These are phyloP conservation scores for Malus fusca DNA, from an alignment of 306 rosid species.

Conservation along the genomic window DNA sequence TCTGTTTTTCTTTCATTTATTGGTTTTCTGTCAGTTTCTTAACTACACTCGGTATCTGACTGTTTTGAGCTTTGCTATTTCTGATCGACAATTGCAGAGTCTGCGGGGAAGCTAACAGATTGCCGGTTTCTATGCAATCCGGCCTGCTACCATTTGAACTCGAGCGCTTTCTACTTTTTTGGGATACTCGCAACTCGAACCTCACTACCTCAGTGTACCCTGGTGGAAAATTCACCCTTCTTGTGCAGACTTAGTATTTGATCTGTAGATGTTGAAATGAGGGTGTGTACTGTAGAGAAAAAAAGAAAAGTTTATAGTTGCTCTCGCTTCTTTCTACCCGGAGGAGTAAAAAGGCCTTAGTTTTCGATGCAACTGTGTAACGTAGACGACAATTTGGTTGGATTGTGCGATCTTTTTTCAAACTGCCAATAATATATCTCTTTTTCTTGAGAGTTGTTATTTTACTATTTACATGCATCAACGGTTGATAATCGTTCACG, in stretches of 20 bases:
- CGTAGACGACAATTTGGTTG: too few species aligned
- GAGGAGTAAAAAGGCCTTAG: too few species aligned
- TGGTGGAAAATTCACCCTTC: background rate
- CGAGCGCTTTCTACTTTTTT: background rate
- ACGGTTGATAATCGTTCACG: accelerated
- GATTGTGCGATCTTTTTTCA: too few species aligned
- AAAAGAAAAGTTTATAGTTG: background rate
- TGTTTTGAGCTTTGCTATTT: background rate
- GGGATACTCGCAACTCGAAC: too few species aligned
- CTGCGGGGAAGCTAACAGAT: constrained; percentile 70
- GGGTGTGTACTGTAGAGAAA: background rate
- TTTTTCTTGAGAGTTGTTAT: accelerated
- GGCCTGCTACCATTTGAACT: constrained; percentile 60
- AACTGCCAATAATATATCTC: too few species aligned
- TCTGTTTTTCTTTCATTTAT: background rate
- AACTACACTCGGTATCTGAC: background rate
- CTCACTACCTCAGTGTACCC: background rate
- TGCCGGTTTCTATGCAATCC: constrained; percentile 89
- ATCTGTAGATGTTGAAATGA: background rate
- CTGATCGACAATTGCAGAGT: constrained; percentile 71
- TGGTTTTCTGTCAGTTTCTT: background rate
- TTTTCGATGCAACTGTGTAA: too few species aligned
- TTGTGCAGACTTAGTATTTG: background rate
- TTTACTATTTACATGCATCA: too few species aligned
- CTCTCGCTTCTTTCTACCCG: too few species aligned